phyloP scores from a whole-genome alignment of 345 rosid species.

The Lepidium aucheri region DNA sequence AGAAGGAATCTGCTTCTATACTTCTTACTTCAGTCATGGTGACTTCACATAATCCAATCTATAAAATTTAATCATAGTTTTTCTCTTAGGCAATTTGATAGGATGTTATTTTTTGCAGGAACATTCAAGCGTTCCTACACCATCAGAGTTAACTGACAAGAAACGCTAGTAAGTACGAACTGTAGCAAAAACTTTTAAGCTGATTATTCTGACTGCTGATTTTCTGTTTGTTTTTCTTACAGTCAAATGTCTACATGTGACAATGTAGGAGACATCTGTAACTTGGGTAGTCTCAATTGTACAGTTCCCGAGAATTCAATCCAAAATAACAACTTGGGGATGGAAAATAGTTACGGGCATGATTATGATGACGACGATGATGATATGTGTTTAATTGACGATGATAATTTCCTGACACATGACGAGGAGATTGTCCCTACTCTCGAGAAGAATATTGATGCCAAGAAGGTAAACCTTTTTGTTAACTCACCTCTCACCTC shows the following conservation, averaged over 20 bases:
- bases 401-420: slow-evolving; percentile 33
- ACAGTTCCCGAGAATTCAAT: slow-evolving; percentile 28
- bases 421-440: slow-evolving; percentile 22
- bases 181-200: background rate
- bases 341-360: slow-evolving; percentile 27
- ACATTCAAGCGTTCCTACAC: slow-evolving; percentile 27
- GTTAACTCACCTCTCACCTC: background rate
- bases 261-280: slow-evolving; percentile 40
- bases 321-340: slow-evolving; percentile 26
- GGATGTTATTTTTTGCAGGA: slow-evolving; percentile 29
- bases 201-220: background rate
- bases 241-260: slow-evolving; percentile 35
- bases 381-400: slow-evolving; percentile 53
- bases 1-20: slow-evolving; percentile 26
- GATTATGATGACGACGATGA: slow-evolving; percentile 36
- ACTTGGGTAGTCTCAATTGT: slow-evolving; percentile 51
- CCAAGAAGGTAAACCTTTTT: slow-evolving; percentile 32
- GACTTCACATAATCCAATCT: slow-evolving; percentile 16
- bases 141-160: slow-evolving; percentile 12
- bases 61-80: background rate
- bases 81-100: background rate
- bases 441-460: slow-evolving; percentile 26
- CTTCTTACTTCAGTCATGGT: slow-evolving; percentile 35
- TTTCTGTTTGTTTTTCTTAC: background rate
- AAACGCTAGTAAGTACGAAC: slow-evolving; percentile 35